Base-by-base conservation (phyloP, 257 asterid genomes). In the Leonotis leonurus region DNA sequence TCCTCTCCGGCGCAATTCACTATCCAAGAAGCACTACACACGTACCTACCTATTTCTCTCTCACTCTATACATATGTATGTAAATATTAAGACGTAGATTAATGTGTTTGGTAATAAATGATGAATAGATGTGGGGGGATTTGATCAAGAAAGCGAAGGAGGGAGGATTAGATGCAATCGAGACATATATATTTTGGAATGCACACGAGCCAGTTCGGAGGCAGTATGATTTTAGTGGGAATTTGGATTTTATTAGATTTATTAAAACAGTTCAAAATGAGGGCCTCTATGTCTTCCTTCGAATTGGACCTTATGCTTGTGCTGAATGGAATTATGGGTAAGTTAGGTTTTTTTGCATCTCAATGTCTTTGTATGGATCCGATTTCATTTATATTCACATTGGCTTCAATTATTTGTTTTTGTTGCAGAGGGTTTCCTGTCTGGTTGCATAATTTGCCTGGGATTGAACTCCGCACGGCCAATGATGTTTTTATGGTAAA, bases 251-350 rank as follows among this genome's bases (percentile, higher is more conserved):
- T 5, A 50, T 84, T 18, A 82, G 82, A 73, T 89, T 89, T 61
- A 30, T 89, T 24, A 82, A 89, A 67, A 77, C 88, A 0, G 49
- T 86, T 24, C 87, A 76, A 17, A 69, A 70, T 3, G 80, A 65
- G 24, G 97, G 95, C 1, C 90, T 89, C 25, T 81, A 68, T 17
- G 75, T 77, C 8, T 75, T 89, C 39, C 89, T 89, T 39, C 85
- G 97, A 3, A 86, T 89, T 61, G 97, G 97, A 46, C 97, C 97
- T 0, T 89, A 89, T 51, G 88, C 75, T 65, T 89, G 95, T 53
- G 97, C 97, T 0, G 97, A 86, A 58, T 86, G 97, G 95, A 89
- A 82, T 54, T 89, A 72, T 25, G 97, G 96, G 95, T 88, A 79
- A 18, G 22, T 54, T 8, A 3, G n/a, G 3, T 29, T 29, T 3